Evolutionary conservation across 176 grass and related monocot genomes (phyloP), one percentile per base, ranked within the genome.

Genomic region (Eragrostis curvula): DNA sequence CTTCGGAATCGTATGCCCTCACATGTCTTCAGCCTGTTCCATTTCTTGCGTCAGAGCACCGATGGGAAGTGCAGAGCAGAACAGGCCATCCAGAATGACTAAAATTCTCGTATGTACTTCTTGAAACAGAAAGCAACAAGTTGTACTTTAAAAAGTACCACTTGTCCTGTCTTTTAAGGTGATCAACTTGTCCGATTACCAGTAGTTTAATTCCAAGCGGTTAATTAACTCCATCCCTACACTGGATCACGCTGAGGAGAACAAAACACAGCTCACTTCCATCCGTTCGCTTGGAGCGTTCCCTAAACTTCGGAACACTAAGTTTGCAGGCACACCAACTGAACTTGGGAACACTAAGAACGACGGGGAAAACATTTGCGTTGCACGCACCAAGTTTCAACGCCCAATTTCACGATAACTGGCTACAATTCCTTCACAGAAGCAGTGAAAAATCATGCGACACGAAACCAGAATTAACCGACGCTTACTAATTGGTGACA

Each of bases 81-180:
- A 13, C 27, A 47, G 28, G 45, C 53, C 48, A 73, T 62, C 40
- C 11, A 47, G 82, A 71, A 74, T 13, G 24, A 57, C 76, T 48
- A 13, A 66, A 58, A 41, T 51, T 74, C 58, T 30, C 8, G 73
- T 32, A 24, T 77, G 47, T 72, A 86, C 78, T 65, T 76, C 11
- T 56, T 73, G 58, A 76, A 62, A 43, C 53, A 36, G 39, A 32
- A 67, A 30, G 17, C 59, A 77, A 50, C 72, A 53, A 81, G 0
- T 45, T 11, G 57, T 48, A 85, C 70, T 86, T 43, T 67, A 73
- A 77, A 86, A 45, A 36, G 3, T 21, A 66, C 67, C 67, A 77
- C n/a, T 27, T 85, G 71, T 41, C 77, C 12, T 58, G 25, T 70
- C 77, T 68, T 80, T 85, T 76, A 8, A 42, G 23, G 39, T 77